Evolutionary conservation across 768 basidiomycete genomes (phyloP).

Genomic region (Favolaschia claudopus): DNA sequence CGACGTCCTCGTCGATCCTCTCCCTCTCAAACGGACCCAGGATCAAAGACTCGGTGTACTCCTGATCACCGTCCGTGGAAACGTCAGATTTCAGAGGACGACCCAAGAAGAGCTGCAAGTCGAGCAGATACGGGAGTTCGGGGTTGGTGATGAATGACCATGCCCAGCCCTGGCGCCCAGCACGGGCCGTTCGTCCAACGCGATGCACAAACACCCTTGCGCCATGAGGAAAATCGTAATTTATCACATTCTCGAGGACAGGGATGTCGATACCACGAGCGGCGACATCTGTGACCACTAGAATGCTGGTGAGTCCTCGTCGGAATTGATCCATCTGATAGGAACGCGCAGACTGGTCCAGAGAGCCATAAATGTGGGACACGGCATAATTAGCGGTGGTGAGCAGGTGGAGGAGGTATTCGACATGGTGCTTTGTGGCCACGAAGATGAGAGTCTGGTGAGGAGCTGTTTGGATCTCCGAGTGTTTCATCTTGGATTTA

Average conservation of each 20-base stretch:
- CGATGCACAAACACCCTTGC: slow-evolving; percentile 95
- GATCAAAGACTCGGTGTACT: slow-evolving; percentile 76
- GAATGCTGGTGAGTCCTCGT: slow-evolving; percentile 75
- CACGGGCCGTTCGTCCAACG: slow-evolving; percentile 95
- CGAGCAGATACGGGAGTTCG: slow-evolving; percentile 90
- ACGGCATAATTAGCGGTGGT: slow-evolving; percentile 84
- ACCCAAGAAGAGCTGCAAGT: slow-evolving; percentile 91
- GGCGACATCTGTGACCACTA: slow-evolving; percentile 98
- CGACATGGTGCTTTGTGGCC: slow-evolving; percentile 98
- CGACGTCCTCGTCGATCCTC: slow-evolving; percentile 82
- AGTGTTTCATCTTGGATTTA: slow-evolving; percentile 60
- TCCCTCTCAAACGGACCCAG: slow-evolving; percentile 87
- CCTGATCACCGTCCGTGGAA: slow-evolving; percentile 57
- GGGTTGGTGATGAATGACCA: slow-evolving; percentile 90
- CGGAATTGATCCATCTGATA: slow-evolving; percentile 93
- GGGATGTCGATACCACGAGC: slow-evolving; percentile 99
- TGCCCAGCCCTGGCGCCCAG: slow-evolving; percentile 94
- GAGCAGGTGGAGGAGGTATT: slow-evolving; percentile 86
- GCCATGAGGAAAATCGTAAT: slow-evolving; percentile 97
- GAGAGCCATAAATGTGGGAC: slow-evolving; percentile 94
- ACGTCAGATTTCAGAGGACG: slow-evolving; percentile 73
- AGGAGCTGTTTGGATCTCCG: slow-evolving; percentile 64
- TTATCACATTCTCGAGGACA: slow-evolving; percentile 93
- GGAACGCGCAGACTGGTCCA: slow-evolving; percentile 90
- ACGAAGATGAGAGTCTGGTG: slow-evolving; percentile 95